A percentile compares a stretch with the other conserved stretches of the same genome.
These are phyloP conservation scores for Candida nonsorbophila DNA, from an alignment of 805 yeast species.

Conservation along the genomic window DNA sequence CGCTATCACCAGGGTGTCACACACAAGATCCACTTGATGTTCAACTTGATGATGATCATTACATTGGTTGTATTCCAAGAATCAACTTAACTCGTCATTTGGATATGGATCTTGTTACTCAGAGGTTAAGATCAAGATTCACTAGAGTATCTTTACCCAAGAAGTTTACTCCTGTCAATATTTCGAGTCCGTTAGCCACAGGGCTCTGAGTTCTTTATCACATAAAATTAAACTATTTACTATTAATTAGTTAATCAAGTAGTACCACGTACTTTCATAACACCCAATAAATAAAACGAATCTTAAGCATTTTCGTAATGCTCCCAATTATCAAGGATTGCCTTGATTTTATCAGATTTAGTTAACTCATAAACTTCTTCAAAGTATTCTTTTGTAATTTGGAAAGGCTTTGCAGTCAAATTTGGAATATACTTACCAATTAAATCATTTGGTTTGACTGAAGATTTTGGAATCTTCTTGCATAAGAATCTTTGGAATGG, in stretches of 20 bases:
- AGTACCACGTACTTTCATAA: constrained; percentile 9
- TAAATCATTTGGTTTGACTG: constrained; percentile 90
- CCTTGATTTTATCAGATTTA: constrained; percentile 83
- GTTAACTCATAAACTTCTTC: constrained; percentile 93
- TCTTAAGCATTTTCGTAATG: constrained; percentile 52
- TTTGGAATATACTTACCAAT: constrained; percentile 96
- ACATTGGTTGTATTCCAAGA: constrained; percentile 92
- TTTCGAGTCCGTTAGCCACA: constrained; percentile 57
- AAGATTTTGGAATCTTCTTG: constrained; percentile 92
- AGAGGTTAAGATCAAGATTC: constrained; percentile 75
- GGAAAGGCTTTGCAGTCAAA: constrained; percentile 96
- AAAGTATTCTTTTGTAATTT: constrained; percentile 94
- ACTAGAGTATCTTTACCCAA: constrained; percentile 86
- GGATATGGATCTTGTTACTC: constrained; percentile 84
- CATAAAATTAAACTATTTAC: neutral
- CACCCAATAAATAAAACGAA: no score
- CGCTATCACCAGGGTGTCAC: constrained; percentile 97
- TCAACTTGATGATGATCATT: constrained; percentile 91
- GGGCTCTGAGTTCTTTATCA: constrained; percentile 10
- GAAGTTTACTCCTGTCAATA: constrained; percentile 84
- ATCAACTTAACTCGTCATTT: constrained; percentile 86
- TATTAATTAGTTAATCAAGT: constrained; percentile 1
- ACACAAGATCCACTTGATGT: constrained; percentile 97
- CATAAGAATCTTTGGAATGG: constrained; percentile 97
- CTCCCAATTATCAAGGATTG: constrained; percentile 94